A percentile compares a stretch with the other conserved stretches of the same genome.
Conservation (phyloP, 202 grass and related monocot genomes). For the Hordeum pubiflorum region DNA sequence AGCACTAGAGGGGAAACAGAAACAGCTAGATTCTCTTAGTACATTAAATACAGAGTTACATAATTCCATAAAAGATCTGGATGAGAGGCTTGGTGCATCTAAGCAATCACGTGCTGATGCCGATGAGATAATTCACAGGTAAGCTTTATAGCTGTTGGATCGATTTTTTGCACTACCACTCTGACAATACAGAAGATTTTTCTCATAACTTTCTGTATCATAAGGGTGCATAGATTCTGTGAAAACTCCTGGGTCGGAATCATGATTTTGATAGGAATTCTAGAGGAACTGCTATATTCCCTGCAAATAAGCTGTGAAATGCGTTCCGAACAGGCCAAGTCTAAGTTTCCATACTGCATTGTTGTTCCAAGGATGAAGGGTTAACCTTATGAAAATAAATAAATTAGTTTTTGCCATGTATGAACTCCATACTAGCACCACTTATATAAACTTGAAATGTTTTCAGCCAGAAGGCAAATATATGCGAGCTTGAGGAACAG, state of each 20-base stretch:
- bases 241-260: not conserved
- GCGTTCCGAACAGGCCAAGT: not conserved
- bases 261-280: not conserved
- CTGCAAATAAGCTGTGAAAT: not conserved
- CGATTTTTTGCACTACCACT: not conserved
- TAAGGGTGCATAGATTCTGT: not conserved
- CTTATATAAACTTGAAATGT: constrained; percentile 21
- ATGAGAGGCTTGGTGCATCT: constrained; percentile 72
- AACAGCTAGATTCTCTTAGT: constrained; percentile 54
- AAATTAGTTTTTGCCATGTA: not conserved
- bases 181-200: not conserved
- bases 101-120: constrained; percentile 82
- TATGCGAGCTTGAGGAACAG: constrained; percentile 76
- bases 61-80: constrained; percentile 66
- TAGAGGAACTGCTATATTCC: not conserved
- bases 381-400: not conserved
- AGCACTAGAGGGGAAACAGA: constrained; percentile 56
- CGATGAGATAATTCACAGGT: constrained; percentile 89
- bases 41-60: constrained; percentile 52
- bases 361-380: not conserved
- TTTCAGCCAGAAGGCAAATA: constrained; percentile 78
- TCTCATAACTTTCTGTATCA: not conserved
- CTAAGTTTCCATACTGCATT: not conserved
- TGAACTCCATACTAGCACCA: not conserved
- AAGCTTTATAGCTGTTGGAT: constrained; percentile 10